Evolutionary conservation across 768 basidiomycete genomes (phyloP).

Genomic region (Cubamyces lactineus): DNA sequence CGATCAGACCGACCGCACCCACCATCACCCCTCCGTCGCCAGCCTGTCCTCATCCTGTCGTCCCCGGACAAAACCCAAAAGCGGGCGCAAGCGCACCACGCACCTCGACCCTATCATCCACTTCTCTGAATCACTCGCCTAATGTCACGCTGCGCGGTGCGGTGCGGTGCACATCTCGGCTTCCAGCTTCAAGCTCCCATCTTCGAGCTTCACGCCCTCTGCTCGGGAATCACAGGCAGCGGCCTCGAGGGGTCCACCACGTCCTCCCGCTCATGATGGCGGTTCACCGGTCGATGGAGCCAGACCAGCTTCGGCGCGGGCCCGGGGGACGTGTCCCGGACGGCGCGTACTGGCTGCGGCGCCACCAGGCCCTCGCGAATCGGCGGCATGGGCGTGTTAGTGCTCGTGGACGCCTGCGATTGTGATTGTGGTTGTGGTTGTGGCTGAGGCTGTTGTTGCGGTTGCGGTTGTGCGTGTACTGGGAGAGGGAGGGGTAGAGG

Average conservation of each 20-base stretch:
- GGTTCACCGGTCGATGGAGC: constrained; percentile 27
- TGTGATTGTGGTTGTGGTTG: background rate
- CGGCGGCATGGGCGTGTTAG: background rate
- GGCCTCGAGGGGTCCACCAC: background rate
- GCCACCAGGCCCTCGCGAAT: constrained; percentile 6
- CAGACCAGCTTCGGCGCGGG: constrained; percentile 27
- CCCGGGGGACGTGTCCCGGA: constrained; percentile 21
- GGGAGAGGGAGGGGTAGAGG: background rate
- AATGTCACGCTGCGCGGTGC: too few species aligned
- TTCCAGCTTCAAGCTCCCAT: background rate
- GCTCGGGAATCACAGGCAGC: constrained; percentile 8
- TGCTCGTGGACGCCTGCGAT: background rate
- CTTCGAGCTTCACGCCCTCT: constrained; percentile 7
- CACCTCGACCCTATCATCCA: too few species aligned
- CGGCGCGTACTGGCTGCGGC: constrained; percentile 20
- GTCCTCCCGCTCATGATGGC: constrained; percentile 10
- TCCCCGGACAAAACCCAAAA: too few species aligned
- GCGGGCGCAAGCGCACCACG: background rate
- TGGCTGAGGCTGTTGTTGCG: too few species aligned
- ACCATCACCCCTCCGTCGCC: too few species aligned
- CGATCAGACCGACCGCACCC: too few species aligned
- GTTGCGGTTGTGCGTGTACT: background rate
- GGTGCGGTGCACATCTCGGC: background rate
- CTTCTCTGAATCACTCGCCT: too few species aligned
- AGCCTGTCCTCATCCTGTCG: too few species aligned